Base-by-base conservation (phyloP, 163 green algal genomes). In the Prototheca wickerhamii region DNA sequence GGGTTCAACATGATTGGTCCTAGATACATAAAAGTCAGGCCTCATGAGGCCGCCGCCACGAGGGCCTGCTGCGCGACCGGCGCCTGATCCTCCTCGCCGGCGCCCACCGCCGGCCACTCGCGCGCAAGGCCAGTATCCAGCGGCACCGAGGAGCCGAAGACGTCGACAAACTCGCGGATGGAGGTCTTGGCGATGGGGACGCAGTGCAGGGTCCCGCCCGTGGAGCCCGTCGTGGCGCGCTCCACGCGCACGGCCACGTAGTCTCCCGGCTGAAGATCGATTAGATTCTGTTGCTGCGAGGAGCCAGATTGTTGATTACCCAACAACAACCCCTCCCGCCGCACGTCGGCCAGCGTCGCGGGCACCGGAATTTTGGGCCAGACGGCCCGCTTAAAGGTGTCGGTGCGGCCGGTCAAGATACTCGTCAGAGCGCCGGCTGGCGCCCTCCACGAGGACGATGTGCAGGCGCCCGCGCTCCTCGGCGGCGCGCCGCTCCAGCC, bases 381-480 rank as follows among this genome's bases (percentile, higher is more conserved):
- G 3, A 85, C 55, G 3, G 84, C 80, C 0, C 86, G 75, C 72
- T 88, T 88, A 60, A 86, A 85, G 28, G 63, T 84, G 74, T 80
- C 80, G 10, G 79, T 89, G 25, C 78, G 61, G 4, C 87, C 87
- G 1, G 76, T 87, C 37, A 90, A 63, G 18, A 54, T 35, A 35
- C n/a, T 4, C 50, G 28, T 35, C 40, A 23, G 30, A 68, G 25
- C 25, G 52, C 26, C 37, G 56, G 1, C 83, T 80, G 15, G 62
- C 49, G 2, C 83, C 86, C 61, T 93, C 84, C 4, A 92, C 67
- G 37, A 95, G 70, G 23, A 91, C 86, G 35, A 90, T 44, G 57
- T 93, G 85, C 2, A 58, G 12, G 25, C 67, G 53, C 23, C 85
- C 86, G 15, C 86, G 59, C 58, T 91, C 83, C 2, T 46, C 28